phyloP scores from a whole-genome alignment of 345 rosid species.

The Geranium brycei region DNA sequence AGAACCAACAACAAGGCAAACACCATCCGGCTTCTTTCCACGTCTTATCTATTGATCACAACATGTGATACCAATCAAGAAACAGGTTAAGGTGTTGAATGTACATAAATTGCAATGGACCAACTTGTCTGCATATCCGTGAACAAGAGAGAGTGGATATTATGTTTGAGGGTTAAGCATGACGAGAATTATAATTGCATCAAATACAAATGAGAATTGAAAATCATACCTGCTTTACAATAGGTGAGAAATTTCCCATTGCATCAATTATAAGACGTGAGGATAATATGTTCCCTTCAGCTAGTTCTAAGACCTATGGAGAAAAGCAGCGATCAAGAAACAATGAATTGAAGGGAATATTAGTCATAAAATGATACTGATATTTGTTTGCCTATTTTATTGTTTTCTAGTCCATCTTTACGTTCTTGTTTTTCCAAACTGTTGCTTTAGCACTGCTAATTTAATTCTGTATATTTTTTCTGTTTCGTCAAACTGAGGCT shows the following conservation, averaged over 20 bases:
- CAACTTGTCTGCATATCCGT: too few species aligned
- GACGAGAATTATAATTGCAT: neutral
- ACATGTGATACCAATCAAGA: neutral
- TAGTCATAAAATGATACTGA: too few species aligned
- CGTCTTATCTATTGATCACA: constrained; percentile 47
- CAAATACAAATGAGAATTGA: constrained; percentile 3
- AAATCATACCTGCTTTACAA: constrained; percentile 64
- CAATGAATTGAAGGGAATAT: neutral
- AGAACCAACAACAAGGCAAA: constrained; percentile 94
- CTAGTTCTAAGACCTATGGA: constrained; percentile 52
- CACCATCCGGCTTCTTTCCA: constrained; percentile 83
- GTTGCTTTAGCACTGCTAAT: neutral
- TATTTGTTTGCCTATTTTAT: too few species aligned
- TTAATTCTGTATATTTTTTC: neutral
- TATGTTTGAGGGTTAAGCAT: neutral
- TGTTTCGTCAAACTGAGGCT: constrained; percentile 1
- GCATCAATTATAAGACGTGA: constrained; percentile 76
- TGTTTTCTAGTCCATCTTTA: too few species aligned
- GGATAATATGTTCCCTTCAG: constrained; percentile 48
- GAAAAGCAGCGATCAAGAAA: constrained; percentile 1
- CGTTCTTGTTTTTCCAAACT: neutral
- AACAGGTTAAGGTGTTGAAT: neutral
- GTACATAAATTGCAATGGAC: neutral
- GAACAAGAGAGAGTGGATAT: too few species aligned
- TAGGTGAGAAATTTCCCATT: constrained; percentile 93